phyloP scores from a whole-genome alignment of 1,139 yeast species.

The Kluyveromyces marxianus region DNA sequence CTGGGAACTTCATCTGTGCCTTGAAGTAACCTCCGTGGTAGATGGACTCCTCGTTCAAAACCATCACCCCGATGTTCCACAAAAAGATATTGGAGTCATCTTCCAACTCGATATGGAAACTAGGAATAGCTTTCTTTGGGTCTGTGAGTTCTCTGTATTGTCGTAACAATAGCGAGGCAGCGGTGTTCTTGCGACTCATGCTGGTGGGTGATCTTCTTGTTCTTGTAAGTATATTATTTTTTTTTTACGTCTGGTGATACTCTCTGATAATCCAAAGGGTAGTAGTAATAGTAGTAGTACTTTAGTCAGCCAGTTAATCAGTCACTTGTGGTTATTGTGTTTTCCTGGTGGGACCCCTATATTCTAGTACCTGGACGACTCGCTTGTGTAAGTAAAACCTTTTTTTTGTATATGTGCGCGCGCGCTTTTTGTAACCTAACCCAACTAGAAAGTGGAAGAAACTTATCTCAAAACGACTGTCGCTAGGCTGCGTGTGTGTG shows the following conservation, averaged over 20 bases:
- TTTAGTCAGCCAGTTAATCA: too few species aligned
- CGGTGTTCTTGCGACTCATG: constrained; percentile 29
- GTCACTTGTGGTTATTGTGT: too few species aligned
- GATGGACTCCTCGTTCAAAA: constrained; percentile 77
- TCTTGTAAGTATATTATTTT: neutral
- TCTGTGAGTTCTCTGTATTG: constrained; percentile 91
- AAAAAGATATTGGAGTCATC: constrained; percentile 78
- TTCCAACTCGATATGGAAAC: constrained; percentile 80
- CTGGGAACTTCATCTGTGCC: constrained; percentile 90
- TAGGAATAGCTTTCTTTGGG: constrained; percentile 86
- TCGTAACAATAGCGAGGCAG: constrained; percentile 79
- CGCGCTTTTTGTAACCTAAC: too few species aligned
- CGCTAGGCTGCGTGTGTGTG: too few species aligned
- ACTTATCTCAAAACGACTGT: too few species aligned
- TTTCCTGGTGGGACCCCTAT: too few species aligned
- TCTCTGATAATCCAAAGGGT: too few species aligned
- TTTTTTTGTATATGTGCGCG: too few species aligned
- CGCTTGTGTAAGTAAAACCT: too few species aligned
- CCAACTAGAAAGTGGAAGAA: too few species aligned
- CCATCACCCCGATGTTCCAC: constrained; percentile 94
- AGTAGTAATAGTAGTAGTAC: too few species aligned
- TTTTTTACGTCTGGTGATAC: neutral
- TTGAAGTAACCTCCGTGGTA: constrained; percentile 95
- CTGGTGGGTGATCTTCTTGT: neutral
- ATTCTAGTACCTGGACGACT: too few species aligned